A percentile compares a stretch with the other conserved stretches of the same genome.
phyloP scores from a whole-genome alignment of 2,329 filamentous ascomycete species.

The Colletotrichum tofieldiae region DNA sequence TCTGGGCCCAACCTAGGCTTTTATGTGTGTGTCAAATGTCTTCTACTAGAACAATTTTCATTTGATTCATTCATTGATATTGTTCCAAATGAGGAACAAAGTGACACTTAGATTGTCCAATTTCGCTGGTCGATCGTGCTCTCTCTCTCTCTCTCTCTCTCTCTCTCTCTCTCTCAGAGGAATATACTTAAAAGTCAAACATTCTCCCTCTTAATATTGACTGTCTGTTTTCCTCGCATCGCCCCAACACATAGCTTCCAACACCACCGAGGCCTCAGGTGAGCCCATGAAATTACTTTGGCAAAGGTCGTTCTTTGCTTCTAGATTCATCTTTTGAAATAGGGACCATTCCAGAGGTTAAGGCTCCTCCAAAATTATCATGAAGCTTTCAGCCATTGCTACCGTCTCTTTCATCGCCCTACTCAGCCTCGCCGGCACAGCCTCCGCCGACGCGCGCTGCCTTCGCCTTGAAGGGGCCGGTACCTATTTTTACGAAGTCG shows the following conservation, averaged over 20 bases:
- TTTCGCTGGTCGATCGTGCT: neutral
- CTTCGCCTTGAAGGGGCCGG: neutral
- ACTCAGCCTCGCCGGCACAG: neutral
- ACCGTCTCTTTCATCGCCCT: neutral
- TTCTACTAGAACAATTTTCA: neutral
- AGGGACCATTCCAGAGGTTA: neutral
- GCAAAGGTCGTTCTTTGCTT: no score
- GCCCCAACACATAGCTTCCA: neutral
- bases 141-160: neutral
- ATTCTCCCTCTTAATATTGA: no score
- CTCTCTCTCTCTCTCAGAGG: neutral
- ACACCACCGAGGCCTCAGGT: neutral
- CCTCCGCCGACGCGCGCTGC: neutral
- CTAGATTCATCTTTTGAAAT: no score
- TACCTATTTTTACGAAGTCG: neutral
- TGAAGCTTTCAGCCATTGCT: neutral
- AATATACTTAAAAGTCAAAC: neutral
- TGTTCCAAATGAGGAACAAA: neutral
- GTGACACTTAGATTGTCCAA: neutral
- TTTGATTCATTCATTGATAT: neutral
- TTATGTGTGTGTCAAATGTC: neutral
- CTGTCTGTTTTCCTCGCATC: neutral
- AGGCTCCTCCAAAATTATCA: neutral
- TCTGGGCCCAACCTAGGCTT: neutral
- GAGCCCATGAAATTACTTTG: no score